These are phyloP conservation scores for Cladophialophora psammophila DNA, from an alignment of 2,329 filamentous ascomycete species.

Conservation along the genomic window DNA sequence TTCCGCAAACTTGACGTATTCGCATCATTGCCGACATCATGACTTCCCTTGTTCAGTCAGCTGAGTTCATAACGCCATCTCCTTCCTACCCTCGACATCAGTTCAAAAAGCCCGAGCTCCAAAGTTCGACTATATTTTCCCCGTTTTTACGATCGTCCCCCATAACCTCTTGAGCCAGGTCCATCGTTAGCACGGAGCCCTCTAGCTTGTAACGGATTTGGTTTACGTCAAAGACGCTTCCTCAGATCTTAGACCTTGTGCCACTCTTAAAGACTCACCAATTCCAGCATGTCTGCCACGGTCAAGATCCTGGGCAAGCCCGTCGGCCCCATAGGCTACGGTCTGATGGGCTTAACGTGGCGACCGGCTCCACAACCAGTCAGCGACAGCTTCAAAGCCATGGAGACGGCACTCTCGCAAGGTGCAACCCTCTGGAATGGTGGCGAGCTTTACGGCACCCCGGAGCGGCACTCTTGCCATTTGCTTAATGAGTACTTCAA, in stretches of 20 bases:
- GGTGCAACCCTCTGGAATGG: conserved; percentile 67
- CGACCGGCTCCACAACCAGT: conserved; percentile 41
- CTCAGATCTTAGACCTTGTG: background rate
- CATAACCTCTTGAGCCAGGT: background rate
- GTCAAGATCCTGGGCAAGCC: conserved; percentile 51
- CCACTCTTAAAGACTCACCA: background rate
- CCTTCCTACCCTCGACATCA: background rate
- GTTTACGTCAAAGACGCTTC: background rate
- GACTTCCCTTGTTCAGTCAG: background rate
- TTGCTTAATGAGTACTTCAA: conserved; percentile 69
- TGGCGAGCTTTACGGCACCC: conserved; percentile 69
- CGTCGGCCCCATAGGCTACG: conserved; percentile 61
- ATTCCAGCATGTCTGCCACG: conserved; percentile 20
- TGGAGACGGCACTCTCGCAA: conserved; percentile 61
- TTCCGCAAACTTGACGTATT: background rate
- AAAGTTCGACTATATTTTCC: background rate
- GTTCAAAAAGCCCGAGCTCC: background rate
- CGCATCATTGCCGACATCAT: background rate
- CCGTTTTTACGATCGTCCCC: background rate
- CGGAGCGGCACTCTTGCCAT: conserved; percentile 65
- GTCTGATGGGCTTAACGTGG: conserved; percentile 52
- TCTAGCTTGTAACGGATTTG: background rate
- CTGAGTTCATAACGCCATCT: background rate
- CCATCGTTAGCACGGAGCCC: background rate
- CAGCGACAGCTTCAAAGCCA: conserved; percentile 56